These are phyloP conservation scores for Panicum hallii DNA, from an alignment of 202 grass and related monocot species.

Conservation along the genomic window DNA sequence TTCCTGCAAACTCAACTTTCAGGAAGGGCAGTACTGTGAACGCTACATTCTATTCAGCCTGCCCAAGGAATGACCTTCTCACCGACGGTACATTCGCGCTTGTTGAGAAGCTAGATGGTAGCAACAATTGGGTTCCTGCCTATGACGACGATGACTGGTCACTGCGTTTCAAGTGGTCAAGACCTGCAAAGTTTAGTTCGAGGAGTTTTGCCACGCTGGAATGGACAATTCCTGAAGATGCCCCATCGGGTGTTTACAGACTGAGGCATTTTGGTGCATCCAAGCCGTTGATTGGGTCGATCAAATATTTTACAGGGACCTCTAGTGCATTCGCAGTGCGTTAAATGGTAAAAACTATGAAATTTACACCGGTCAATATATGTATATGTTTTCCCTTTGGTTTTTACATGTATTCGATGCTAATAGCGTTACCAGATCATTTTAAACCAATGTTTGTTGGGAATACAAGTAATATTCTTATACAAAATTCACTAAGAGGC, in stretches of 20 bases:
- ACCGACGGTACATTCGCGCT: slow-evolving; percentile 79
- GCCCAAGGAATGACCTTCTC: slow-evolving; percentile 90
- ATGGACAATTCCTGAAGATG: slow-evolving; percentile 78
- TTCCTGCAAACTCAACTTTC: slow-evolving; percentile 72
- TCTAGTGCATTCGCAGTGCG: slow-evolving; percentile 78
- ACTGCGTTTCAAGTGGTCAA: slow-evolving; percentile 86
- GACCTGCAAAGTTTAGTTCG: slow-evolving; percentile 63
- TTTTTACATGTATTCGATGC: slow-evolving; percentile 14
- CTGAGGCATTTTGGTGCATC: slow-evolving; percentile 93
- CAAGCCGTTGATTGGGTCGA: slow-evolving; percentile 73
- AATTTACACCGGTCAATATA: not conserved
- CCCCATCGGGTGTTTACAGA: slow-evolving; percentile 70
- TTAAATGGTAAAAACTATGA: slow-evolving; percentile 39
- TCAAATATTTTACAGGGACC: slow-evolving; percentile 85
- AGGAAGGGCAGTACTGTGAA: slow-evolving; percentile 67
- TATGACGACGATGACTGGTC: slow-evolving; percentile 95
- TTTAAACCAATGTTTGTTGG: not conserved
- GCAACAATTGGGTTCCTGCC: slow-evolving; percentile 63
- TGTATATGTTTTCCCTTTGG: not conserved
- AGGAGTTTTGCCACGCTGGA: slow-evolving; percentile 74
- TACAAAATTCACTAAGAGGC: not conserved
- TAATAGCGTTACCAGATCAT: not conserved
- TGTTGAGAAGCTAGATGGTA: slow-evolving; percentile 72
- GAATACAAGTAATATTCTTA: not conserved
- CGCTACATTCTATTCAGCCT: slow-evolving; percentile 88